Conservation (phyloP, 73 alveolate species). For the Paramecium primaurelia region DNA sequence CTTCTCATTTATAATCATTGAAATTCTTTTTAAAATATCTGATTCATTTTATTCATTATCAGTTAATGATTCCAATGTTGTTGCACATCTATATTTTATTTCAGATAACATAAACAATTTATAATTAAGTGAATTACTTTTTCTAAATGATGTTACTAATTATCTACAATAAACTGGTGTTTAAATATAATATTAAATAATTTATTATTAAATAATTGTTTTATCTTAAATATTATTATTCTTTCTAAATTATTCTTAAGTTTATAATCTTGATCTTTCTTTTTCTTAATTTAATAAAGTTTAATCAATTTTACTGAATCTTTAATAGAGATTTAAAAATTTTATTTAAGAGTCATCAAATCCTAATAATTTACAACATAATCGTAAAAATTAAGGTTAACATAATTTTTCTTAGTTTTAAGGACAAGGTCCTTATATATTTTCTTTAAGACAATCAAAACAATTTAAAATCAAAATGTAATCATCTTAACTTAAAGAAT, state of each 20-base stretch:
- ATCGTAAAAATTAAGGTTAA: background rate
- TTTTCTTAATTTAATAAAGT: background rate
- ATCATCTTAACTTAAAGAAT: background rate
- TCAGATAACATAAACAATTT: background rate
- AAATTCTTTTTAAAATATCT: background rate
- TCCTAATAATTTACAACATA: background rate
- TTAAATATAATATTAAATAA: background rate
- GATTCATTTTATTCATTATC: background rate
- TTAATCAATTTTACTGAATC: background rate
- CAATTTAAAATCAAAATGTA: background rate
- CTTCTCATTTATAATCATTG: conserved; percentile 1
- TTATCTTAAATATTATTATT: background rate
- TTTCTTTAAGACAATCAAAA: conserved; percentile 42
- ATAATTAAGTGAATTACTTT: background rate
- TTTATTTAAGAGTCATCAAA: conserved; percentile 25
- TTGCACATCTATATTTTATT: conserved; percentile 38
- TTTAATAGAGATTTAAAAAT: background rate
- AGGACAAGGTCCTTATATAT: conserved; percentile 31
- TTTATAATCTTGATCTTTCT: background rate
- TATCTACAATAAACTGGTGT: background rate
- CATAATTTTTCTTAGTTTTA: conserved; percentile 1
- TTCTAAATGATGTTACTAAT: background rate
- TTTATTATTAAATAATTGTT: background rate
- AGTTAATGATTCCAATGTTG: conserved; percentile 33
- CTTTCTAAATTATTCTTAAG: background rate